Base-by-base conservation (phyloP, 768 basidiomycete genomes). In the Sistotremastrum suecicum region DNA sequence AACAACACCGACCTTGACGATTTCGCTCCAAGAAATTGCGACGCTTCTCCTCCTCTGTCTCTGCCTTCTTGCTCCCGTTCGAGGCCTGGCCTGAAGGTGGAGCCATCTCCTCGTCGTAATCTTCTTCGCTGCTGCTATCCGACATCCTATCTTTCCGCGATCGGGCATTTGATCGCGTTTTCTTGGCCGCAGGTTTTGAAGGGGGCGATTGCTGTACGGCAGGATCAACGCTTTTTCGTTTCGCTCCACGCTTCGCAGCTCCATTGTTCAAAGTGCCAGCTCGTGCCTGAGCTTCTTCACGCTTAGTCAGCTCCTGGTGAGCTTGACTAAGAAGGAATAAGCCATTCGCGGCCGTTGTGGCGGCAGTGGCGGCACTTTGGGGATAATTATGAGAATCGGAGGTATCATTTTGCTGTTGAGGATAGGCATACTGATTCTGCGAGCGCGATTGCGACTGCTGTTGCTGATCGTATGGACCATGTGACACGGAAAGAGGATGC, bases 11-110 rank as follows among this genome's bases (percentile, higher is more conserved):
- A 97, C 94, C 94, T 75, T 98, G 95, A 56, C 95, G 74, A 59
- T 99, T 99, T 50, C 95, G 73, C 63, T 98, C 95, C 49, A 99
- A 66, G 64, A 99, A 98, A 64, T 97, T 98, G 63, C 76, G 79
- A 37, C 95, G 72, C 64, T 99, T 99, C 59, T 98, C 95, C 62
- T 98, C 95, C 61, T 99, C 95, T 0, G 94, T 97, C 69, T 95
- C 90, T 28, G 83, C 85, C 58, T 83, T 89, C 63, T 85, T 90
- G 43, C 44, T 53, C 53, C 43, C 60, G 54, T 40, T 63, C 54
- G 3, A 51, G 48, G 39, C 54, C 60, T 42, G 32, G 39, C 31
- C 53, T 51, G 43, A 59, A 36, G 44, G 57, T 51, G 55, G 61
- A 58, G 20, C 53, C 56, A 7, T 51, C 47, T 56, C 59, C 46